These are phyloP conservation scores for Dioscorea zingiberensis DNA, from an alignment of 106 monocot species.

Conservation along the genomic window DNA sequence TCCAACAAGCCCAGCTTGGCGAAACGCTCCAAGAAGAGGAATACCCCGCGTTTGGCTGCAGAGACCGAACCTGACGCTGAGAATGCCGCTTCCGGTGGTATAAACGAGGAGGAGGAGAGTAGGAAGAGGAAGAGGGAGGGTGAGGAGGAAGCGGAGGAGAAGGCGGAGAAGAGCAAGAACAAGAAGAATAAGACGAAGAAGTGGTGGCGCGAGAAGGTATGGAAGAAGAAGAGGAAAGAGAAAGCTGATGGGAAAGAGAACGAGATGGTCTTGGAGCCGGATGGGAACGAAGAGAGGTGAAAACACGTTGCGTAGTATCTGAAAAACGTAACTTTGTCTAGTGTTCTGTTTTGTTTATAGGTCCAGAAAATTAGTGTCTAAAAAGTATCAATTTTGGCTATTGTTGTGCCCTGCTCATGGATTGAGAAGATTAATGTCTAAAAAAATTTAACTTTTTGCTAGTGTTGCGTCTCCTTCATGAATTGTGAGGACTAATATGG, in stretches of 20 bases:
- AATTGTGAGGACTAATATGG: too few relatives aligned
- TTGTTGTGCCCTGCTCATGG: too few relatives aligned
- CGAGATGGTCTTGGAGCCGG: background rate
- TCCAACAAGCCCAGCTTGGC: slow-evolving; percentile 14
- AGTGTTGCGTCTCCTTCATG: too few relatives aligned
- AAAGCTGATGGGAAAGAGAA: background rate
- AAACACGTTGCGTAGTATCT: background rate
- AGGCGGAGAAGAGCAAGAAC: slow-evolving; percentile 12
- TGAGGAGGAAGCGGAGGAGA: slow-evolving; percentile 9
- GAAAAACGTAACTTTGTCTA: too few relatives aligned
- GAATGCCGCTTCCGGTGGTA: background rate
- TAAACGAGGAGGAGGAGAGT: slow-evolving; percentile 1
- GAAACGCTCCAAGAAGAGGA: slow-evolving; percentile 27
- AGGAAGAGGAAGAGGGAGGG: slow-evolving; percentile 14
- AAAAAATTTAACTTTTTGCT: too few relatives aligned
- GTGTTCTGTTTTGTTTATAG: too few relatives aligned
- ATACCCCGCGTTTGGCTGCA: slow-evolving; percentile 4
- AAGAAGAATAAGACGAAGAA: slow-evolving; percentile 8
- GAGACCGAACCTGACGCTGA: background rate
- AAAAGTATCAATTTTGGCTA: too few relatives aligned
- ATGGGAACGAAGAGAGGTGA: slow-evolving; percentile 25
- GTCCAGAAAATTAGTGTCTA: too few relatives aligned
- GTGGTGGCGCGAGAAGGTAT: slow-evolving; percentile 6
- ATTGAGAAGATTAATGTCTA: too few relatives aligned
- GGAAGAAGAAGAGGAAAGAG: slow-evolving; percentile 8